phyloP scores from a whole-genome alignment of 305 asterid species.

The Fraxinus angustifolia region DNA sequence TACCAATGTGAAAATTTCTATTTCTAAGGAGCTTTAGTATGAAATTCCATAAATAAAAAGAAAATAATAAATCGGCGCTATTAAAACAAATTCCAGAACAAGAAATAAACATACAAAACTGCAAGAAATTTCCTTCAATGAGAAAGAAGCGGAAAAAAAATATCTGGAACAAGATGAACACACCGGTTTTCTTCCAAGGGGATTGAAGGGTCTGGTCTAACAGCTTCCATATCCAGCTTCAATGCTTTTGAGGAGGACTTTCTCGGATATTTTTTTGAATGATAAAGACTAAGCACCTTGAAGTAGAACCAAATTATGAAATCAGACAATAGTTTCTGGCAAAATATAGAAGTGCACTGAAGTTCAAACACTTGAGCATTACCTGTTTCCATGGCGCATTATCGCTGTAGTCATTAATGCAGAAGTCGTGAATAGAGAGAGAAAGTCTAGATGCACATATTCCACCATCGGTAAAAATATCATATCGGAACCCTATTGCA shows the following conservation, averaged over 20 bases:
- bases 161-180: slow-evolving; percentile 10
- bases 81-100: slow-evolving; percentile 12
- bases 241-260: slow-evolving; percentile 69
- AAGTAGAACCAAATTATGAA: slow-evolving; percentile 28
- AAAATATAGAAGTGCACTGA: slow-evolving; percentile 18
- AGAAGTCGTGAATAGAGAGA: slow-evolving; percentile 60
- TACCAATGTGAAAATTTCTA: neutral
- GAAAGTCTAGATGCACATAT: slow-evolving; percentile 57
- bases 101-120: slow-evolving; percentile 5
- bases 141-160: slow-evolving; percentile 10
- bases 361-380: slow-evolving; percentile 24
- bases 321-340: slow-evolving; percentile 23
- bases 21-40: slow-evolving; percentile 9
- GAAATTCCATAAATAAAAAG: slow-evolving; percentile 1
- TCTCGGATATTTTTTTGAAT: slow-evolving; percentile 75
- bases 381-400: slow-evolving; percentile 98
- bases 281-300: slow-evolving; percentile 84
- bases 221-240: slow-evolving; percentile 77
- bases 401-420: slow-evolving; percentile 61
- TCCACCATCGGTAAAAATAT: slow-evolving; percentile 72
- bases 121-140: slow-evolving; percentile 8
- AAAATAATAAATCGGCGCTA: neutral
- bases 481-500: slow-evolving; percentile 64
- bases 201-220: slow-evolving; percentile 84
- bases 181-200: slow-evolving; percentile 92